Percentiles rank a stretch among this genome's conserved stretches.
These are phyloP conservation scores for Penicillium longicatenatum DNA, from an alignment of 495 filamentous ascomycete genomes.

Conservation along the genomic window DNA sequence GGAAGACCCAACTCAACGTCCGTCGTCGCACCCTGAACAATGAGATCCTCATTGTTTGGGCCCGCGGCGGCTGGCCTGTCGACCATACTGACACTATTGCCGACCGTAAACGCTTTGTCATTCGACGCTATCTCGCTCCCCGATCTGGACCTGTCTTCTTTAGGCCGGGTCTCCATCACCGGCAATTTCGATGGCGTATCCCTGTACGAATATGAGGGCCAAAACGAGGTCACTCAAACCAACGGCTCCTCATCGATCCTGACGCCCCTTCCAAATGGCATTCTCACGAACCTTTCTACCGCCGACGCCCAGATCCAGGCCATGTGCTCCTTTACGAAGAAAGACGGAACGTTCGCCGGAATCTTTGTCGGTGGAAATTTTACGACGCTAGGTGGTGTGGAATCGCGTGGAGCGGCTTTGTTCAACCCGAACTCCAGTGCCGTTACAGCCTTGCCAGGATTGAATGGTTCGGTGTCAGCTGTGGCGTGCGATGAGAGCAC, in stretches of 20 bases:
- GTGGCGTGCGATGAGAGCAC: constrained; percentile 82
- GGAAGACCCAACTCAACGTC: constrained; percentile 18
- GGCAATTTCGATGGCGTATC: constrained; percentile 93
- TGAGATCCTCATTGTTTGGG: constrained; percentile 63
- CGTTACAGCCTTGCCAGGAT: constrained; percentile 71
- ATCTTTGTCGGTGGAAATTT: constrained; percentile 94
- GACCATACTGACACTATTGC: constrained; percentile 42
- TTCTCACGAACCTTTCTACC: constrained; percentile 68
- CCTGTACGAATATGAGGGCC: constrained; percentile 79
- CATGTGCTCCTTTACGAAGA: constrained; percentile 79
- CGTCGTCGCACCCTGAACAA: constrained; percentile 51
- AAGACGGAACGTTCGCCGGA: constrained; percentile 66
- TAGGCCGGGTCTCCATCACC: constrained; percentile 83
- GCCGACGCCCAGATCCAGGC: constrained; percentile 81
- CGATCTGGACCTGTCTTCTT: constrained; percentile 75
- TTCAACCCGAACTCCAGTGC: constrained; percentile 69
- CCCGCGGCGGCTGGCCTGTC: constrained; percentile 53
- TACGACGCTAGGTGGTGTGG: constrained; percentile 77
- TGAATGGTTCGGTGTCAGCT: constrained; percentile 78
- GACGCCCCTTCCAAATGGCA: constrained; percentile 81
- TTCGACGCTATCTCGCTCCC: constrained; percentile 73
- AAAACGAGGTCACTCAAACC: constrained; percentile 66
- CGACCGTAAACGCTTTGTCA: constrained; percentile 54
- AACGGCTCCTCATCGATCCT: constrained; percentile 84
- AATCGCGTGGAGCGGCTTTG: constrained; percentile 77